Conservation (phyloP, 2,329 filamentous ascomycete genomes). For the Macrophomina phaseolina region DNA sequence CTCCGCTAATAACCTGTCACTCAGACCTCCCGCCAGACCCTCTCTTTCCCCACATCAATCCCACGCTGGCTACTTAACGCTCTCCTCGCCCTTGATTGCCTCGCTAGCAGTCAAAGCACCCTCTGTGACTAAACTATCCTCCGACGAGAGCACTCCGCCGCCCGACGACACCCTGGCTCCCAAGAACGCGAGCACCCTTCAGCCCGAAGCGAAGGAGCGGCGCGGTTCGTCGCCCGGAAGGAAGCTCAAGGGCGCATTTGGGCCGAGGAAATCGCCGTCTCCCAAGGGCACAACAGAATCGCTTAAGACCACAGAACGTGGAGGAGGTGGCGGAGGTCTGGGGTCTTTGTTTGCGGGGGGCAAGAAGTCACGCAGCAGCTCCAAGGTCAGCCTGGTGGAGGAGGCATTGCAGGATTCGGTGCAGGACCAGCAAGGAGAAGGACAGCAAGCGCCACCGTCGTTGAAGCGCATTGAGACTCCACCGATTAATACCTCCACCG, state of each 20-base stretch:
- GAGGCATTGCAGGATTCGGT: conserved; percentile 27
- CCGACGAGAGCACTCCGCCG: conserved; percentile 39
- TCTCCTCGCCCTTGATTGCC: conserved; percentile 55
- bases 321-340: conserved; percentile 49
- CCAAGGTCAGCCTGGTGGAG: conserved; percentile 27
- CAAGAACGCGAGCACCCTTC: conserved; percentile 41
- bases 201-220: conserved; percentile 44
- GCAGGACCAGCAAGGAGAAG: conserved; percentile 15
- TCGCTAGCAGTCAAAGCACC: conserved; percentile 50
- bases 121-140: conserved; percentile 33
- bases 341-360: conserved; percentile 50
- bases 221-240: conserved; percentile 72
- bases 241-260: conserved; percentile 75
- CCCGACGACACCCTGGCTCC: conserved; percentile 37
- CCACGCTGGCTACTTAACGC: conserved; percentile 56
- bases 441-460: conserved; percentile 17
- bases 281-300: conserved; percentile 43
- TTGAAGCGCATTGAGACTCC: conserved; percentile 32
- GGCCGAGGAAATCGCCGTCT: conserved; percentile 40
- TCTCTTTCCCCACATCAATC: conserved; percentile 55
- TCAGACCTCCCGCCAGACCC: conserved; percentile 42
- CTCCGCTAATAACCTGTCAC: conserved; percentile 36
- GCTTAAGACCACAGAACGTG: conserved; percentile 49
- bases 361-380: conserved; percentile 34
- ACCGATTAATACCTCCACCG: conserved; percentile 43